A percentile compares a stretch with the other conserved stretches of the same genome.
phyloP scores from a whole-genome alignment of 1,284 basidiomycete species.

The Cutaneotrichosporon cutaneum region DNA sequence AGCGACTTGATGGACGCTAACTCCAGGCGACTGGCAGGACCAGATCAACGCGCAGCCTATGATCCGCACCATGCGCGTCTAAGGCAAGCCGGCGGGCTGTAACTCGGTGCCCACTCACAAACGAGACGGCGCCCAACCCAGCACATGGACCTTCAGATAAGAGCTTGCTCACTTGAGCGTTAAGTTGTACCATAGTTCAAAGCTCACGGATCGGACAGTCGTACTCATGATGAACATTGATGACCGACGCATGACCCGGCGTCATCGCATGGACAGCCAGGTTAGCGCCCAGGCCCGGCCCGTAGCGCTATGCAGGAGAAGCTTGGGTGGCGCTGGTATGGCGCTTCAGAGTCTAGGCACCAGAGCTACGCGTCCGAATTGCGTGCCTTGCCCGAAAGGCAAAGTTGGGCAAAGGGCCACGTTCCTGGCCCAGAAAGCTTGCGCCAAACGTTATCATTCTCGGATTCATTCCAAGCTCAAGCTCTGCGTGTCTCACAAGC shows the following conservation, averaged over 20 bases:
- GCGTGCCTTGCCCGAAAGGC: neutral
- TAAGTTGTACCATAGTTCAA: neutral
- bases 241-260: no score
- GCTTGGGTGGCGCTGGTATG: no score
- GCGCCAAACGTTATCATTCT: no score
- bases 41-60: slow-evolving; percentile 6
- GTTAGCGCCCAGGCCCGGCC: no score
- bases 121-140: no score
- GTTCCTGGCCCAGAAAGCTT: no score
- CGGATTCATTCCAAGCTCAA: neutral
- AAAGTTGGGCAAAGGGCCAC: neutral
- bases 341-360: neutral
- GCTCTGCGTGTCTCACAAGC: neutral
- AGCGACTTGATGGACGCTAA: neutral
- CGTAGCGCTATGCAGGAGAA: no score
- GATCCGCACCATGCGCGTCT: slow-evolving; percentile 4
- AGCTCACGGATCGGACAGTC: neutral
- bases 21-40: slow-evolving; percentile 7
- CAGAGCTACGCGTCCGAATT: no score
- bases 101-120: no score
- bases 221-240: neutral
- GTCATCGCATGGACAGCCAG: no score
- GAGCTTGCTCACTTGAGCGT: neutral
- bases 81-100: no score
- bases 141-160: neutral